A percentile compares a stretch with the other conserved stretches of the same genome.
Conservation (phyloP, 2,329 filamentous ascomycete species). For the Thielaviopsis punctulata region DNA sequence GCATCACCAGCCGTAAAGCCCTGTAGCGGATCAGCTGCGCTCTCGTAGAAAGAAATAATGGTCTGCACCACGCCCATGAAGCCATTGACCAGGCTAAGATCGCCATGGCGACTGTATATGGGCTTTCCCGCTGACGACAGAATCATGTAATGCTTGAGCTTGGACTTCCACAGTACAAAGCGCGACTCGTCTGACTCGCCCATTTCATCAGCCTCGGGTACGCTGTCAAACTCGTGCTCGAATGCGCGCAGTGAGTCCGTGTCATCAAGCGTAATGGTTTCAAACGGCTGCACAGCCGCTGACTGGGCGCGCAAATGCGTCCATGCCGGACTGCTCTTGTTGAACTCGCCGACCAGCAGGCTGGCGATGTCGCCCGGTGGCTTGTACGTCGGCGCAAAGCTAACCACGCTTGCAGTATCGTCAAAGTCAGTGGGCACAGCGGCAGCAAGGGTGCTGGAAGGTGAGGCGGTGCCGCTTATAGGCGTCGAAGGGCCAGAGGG, state of each 20-base stretch:
- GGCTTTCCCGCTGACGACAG: conserved; percentile 92
- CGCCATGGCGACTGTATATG: conserved; percentile 89
- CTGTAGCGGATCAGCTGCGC: conserved; percentile 55
- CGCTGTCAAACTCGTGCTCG: conserved; percentile 57
- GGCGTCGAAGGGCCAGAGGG: conserved; percentile 22
- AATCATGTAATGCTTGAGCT: conserved; percentile 94
- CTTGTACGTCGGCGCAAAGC: conserved; percentile 45
- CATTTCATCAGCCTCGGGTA: conserved; percentile 33
- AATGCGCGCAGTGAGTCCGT: conserved; percentile 49
- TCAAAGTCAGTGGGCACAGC: conserved; percentile 29
- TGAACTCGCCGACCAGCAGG: conserved; percentile 55
- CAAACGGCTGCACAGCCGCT: conserved; percentile 42
- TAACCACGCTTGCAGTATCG: conserved; percentile 49
- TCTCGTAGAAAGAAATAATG: conserved; percentile 92
- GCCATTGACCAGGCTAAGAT: conserved; percentile 73
- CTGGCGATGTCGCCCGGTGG: conserved; percentile 61
- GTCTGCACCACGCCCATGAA: conserved; percentile 94
- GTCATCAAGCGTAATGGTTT: conserved; percentile 27
- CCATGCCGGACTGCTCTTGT: conserved; percentile 51
- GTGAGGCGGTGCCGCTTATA: conserved; percentile 25
- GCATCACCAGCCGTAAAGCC: conserved; percentile 77
- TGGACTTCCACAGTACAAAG: conserved; percentile 67
- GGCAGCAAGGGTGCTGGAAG: conserved; percentile 15
- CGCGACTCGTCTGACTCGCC: conserved; percentile 36
- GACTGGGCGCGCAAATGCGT: conserved; percentile 46